Base-by-base conservation (phyloP, 2,329 filamentous ascomycete species). In the Cladosporium sp. region DNA sequence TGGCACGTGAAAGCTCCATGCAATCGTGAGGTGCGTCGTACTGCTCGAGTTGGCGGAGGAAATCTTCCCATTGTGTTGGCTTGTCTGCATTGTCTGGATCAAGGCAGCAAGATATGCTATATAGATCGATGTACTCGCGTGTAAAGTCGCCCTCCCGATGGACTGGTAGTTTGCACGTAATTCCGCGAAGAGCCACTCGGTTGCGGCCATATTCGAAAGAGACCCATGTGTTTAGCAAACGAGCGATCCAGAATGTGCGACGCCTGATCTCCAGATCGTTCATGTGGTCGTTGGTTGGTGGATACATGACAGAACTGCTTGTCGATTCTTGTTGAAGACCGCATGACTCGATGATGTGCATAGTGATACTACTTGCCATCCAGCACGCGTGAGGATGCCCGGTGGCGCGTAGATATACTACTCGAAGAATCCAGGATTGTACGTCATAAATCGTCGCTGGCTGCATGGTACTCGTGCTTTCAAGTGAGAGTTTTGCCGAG, bases 211-310 rank as follows among this genome's bases (percentile, higher is more conserved):
- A 81, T 64, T 88, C 85, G 67, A 86, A 87, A 0, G 84, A 86
- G 29, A 83, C 82, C 85, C 85, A 87, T 14, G 82, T 83, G 68
- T 87, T 87, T 8, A 88, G 78, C 68, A 87, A 85, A 11, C 84
- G 82, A 0, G 85, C 82, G 49, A 87, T 80, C 72, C 62, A 83
- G 80, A 70, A 85, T 75, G 71, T 69, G 5, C 74, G 70, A 18
- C 73, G 12, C 63, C 73, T 68, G 29, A 74, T 67, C 33, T 75
- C 73, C 2, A 70, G 66, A 64, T 70, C 69, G 40, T 72, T 71
- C 21, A 64, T 59, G 60, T 2, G 72, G 52, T 70, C 53, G 28
- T 68, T 67, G 21, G 71, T 70, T 49, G 64, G 70, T 14, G 69
- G 64, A 66, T 70, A 71, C n/a, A 74, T 55, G 12, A 74, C 67